Percentiles rank a stretch among this genome's conserved stretches.
Conservation (phyloP, 2,329 filamentous ascomycete species). For the Blastomyces percursus region DNA sequence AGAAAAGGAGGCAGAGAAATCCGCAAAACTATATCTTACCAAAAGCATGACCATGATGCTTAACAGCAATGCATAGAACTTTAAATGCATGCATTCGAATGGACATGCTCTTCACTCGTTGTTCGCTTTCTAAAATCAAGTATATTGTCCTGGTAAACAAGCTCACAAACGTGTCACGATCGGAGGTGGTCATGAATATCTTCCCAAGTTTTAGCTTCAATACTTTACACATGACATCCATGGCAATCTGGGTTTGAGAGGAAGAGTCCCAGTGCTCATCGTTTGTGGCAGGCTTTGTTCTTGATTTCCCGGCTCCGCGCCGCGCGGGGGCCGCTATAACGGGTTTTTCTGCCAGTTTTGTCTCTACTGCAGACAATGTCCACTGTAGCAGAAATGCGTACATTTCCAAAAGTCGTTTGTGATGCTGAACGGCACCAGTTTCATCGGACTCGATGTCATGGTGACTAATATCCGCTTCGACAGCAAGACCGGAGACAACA, state of each 20-base stretch:
- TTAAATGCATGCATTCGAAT: conserved; percentile 98
- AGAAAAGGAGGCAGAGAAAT: not conserved
- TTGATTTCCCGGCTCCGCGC: conserved; percentile 65
- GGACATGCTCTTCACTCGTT: conserved; percentile 73
- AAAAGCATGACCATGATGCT: conserved; percentile 94
- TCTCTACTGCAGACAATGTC: conserved; percentile 89
- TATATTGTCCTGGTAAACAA: conserved; percentile 89
- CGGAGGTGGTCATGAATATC: conserved; percentile 92
- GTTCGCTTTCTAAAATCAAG: conserved; percentile 85
- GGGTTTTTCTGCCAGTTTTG: conserved; percentile 83
- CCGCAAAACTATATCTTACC: conserved; percentile 42
- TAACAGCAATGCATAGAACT: conserved; percentile 88
- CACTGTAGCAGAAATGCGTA: conserved; percentile 92
- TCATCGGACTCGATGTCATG: conserved; percentile 85
- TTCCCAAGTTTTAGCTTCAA: conserved; percentile 83
- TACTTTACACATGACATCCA: conserved; percentile 93
- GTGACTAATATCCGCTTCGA: conserved; percentile 75
- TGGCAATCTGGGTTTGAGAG: conserved; percentile 70
- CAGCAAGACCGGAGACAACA: conserved; percentile 70
- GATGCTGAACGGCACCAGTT: conserved; percentile 71
- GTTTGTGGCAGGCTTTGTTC: conserved; percentile 55
- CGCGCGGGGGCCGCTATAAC: conserved; percentile 58
- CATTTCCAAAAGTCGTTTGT: conserved; percentile 85
- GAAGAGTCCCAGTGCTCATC: conserved; percentile 83
- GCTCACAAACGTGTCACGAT: conserved; percentile 87